A percentile compares a stretch with the other conserved stretches of the same genome.
These are phyloP conservation scores for Colletotrichum gigasporum DNA, from an alignment of 2,329 filamentous ascomycete species.

Conservation along the genomic window DNA sequence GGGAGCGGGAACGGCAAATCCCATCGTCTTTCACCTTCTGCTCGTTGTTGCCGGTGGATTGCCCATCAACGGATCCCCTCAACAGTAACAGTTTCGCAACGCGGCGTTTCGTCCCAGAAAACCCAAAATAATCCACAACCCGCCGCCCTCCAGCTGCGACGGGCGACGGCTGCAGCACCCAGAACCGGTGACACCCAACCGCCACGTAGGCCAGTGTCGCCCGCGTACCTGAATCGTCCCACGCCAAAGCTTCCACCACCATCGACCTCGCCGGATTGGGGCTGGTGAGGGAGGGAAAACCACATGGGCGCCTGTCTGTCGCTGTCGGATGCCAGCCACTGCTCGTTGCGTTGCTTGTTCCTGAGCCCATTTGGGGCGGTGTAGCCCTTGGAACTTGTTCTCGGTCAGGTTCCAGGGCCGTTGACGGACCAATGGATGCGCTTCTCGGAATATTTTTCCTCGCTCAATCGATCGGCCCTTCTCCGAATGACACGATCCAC, in stretches of 20 bases:
- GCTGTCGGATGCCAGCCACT: conserved; percentile 1
- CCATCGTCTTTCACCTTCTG: neutral
- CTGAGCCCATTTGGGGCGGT: conserved; percentile 22
- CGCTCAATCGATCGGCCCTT: conserved; percentile 31
- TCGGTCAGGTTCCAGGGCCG: conserved; percentile 18
- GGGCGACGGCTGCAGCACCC: conserved; percentile 5
- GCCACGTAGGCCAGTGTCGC: conserved; percentile 18
- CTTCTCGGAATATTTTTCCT: conserved; percentile 20
- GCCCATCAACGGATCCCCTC: neutral
- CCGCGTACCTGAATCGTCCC: conserved; percentile 17
- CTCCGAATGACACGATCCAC: conserved; percentile 17
- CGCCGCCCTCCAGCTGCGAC: conserved; percentile 1
- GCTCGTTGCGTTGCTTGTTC: conserved; percentile 3
- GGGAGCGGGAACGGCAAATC: neutral
- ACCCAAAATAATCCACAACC: neutral
- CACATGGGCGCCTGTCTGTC: neutral
- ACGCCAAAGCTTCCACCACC: conserved; percentile 1
- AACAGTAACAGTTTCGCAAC: neutral
- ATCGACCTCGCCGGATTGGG: conserved; percentile 11
- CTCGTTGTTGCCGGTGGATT: neutral
- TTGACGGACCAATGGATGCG: conserved; percentile 9
- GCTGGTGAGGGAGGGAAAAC: neutral
- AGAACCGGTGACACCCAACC: conserved; percentile 26
- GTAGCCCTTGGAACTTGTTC: conserved; percentile 13
- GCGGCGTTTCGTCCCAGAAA: conserved; percentile 7